Evolutionary conservation across 306 rosid genomes (phyloP), one percentile per base, ranked within the genome.

Genomic region (Casuarina cunninghamiana): DNA sequence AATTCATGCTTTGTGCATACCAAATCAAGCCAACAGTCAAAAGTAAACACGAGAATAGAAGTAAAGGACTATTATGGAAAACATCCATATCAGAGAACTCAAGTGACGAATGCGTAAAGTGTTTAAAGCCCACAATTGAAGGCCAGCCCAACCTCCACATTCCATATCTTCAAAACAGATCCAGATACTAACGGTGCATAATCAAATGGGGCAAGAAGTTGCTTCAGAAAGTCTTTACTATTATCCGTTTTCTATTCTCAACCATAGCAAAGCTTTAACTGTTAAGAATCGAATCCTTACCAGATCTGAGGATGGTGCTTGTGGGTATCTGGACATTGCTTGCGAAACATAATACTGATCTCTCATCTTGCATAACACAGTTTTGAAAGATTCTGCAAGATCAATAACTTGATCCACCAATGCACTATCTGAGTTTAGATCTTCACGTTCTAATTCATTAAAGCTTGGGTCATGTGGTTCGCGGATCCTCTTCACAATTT

Each of bases 241-340:
- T 58, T 57, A 57, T 32, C 12, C 5, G 3, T 44, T 48, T n/a
- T 10, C 38, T 48, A n/a, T 16, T 69, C 63, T 65, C 35, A 49
- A n/a, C 71, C 41, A 76, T 16, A 76, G 15, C 53, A 62, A 54
- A 15, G 55, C 19, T 38, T 26, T 26, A 51, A 75, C 44, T 3
- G 12, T 48, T 26, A 53, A 71, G 32, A 70, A 37, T 48, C 58
- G 54, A 44, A 61, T 17, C 41, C 88, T 84, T 68, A 84, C 88
- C 43, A 84, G 71, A 74, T 84, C 79, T 9, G 85, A 84, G 48
- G 78, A 71, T 53, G 88, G 85, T 4, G 88, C 88, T 69, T 75
- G 81, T 12, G 85, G 88, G 37, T 77, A 84, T 50, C 75, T 46
- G 80, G 61, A 54, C 88, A 84, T 84, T 17, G 88, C 88, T 75